These are phyloP conservation scores for Phaseolus coccineus DNA, from an alignment of 331 rosid species.

Conservation along the genomic window DNA sequence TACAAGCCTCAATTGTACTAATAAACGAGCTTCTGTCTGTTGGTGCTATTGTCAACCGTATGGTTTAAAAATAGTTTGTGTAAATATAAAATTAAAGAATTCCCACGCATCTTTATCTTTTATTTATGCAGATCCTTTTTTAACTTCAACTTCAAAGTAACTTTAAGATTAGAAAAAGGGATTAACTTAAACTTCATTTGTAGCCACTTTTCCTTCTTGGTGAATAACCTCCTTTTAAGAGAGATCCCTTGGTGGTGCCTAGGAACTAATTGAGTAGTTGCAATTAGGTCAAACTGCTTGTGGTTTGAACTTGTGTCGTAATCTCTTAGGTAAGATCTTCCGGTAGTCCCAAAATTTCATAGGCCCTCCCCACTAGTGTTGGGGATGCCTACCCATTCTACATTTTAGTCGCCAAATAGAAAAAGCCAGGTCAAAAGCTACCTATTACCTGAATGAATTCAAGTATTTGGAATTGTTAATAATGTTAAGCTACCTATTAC, in stretches of 20 bases:
- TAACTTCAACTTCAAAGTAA: background rate
- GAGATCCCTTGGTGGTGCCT: background rate
- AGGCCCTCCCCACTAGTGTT: background rate
- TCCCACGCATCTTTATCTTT: background rate
- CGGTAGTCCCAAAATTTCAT: background rate
- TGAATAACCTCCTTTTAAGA: no score
- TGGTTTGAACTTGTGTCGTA: background rate
- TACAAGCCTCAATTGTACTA: conserved; percentile 20
- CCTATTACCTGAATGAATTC: background rate
- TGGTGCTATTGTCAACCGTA: background rate
- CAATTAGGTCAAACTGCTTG: background rate
- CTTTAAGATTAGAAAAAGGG: background rate
- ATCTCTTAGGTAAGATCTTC: background rate
- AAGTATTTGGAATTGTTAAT: conserved; percentile 38
- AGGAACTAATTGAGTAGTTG: background rate
- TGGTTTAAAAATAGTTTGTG: background rate
- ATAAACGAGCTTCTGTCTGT: background rate
- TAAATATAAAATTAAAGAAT: background rate
- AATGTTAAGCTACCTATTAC: background rate
- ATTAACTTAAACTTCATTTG: no score
- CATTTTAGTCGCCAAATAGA: background rate
- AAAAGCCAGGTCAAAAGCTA: background rate
- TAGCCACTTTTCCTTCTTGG: no score
- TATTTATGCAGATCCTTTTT: background rate
- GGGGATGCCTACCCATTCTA: background rate